These are phyloP conservation scores for Ascocoryne sarcoides DNA, from an alignment of 2,329 filamentous ascomycete genomes.

Conservation along the genomic window DNA sequence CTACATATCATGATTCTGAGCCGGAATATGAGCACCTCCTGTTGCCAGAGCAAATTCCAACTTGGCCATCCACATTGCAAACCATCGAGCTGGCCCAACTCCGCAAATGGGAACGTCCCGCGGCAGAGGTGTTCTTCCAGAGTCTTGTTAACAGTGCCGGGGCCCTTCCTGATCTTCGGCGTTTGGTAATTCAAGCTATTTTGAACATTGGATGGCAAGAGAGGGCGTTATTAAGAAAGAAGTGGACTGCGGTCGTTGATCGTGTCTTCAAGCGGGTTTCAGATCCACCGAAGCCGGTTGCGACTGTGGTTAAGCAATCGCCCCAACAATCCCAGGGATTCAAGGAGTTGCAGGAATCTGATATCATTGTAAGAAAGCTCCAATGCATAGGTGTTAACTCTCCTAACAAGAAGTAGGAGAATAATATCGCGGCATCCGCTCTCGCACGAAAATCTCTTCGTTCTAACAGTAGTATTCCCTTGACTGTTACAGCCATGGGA, in stretches of 20 bases:
- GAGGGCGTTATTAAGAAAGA: constrained; percentile 67
- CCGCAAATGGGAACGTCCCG: constrained; percentile 60
- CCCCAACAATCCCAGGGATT: too few species aligned
- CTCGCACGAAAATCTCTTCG: too few species aligned
- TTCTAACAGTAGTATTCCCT: too few species aligned
- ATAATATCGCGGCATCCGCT: too few species aligned
- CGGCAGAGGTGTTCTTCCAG: constrained; percentile 68
- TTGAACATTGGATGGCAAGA: constrained; percentile 75
- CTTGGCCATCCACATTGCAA: constrained; percentile 67
- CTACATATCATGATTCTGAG: constrained; percentile 60
- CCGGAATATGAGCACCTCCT: constrained; percentile 67
- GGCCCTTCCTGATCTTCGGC: constrained; percentile 56
- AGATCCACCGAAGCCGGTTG: constrained; percentile 23
- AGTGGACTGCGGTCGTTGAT: constrained; percentile 65
- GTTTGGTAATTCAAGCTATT: constrained; percentile 63
- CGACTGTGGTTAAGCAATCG: neutral
- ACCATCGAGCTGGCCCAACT: constrained; percentile 68
- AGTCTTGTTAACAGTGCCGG: constrained; percentile 67
- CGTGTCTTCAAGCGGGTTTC: constrained; percentile 52
- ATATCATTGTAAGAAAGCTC: too few species aligned
- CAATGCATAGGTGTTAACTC: too few species aligned
- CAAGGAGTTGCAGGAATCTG: too few species aligned
- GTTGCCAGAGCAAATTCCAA: constrained; percentile 54
- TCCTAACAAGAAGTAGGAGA: too few species aligned
- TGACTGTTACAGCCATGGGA: too few species aligned